Base-by-base conservation (phyloP, 192 early-diverging fungal species). In the Backusella psychrophila region DNA sequence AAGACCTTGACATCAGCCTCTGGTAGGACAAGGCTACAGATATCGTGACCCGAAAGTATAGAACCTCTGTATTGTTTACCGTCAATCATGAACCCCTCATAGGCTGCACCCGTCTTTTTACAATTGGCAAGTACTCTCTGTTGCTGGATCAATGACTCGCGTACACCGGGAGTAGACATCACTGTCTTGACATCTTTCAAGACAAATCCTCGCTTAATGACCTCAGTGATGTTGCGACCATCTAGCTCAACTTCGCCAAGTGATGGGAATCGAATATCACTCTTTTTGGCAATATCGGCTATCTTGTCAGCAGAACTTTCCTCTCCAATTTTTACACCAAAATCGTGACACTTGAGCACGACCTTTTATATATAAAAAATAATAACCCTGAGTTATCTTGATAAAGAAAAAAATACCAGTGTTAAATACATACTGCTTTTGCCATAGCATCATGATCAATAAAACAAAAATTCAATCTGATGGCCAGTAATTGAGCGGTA, bases 41-140 rank as follows among this genome's bases (percentile, higher is more conserved):
- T 92, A 78, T 96, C 94, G 0, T 93, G 80, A 4, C 94, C 94
- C 78, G 94, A 93, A 90, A 94, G 94, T 15, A 95, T 91, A 44
- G 93, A 72, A 23, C 93, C 93, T 4, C 75, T 69, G 11, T 71
- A 35, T 2, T 23, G 23, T 11, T 65, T 66, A 7, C 73, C 73
- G 33, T 71, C 66, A 74, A 44, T 63, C 56, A 56, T 33, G 41
- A 66, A 76, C 0, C 76, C 73, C 21, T 67, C 21, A 17, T 66
- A 42, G 9, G 15, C 42, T 1, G 29, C 38, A 38, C 73, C 73
- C 21, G 69, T 38, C 14, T 70, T 77, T 4, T 72, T 75, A n/a
- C 53, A 73, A 38, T 53, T 52, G 0, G 90, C 93, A 38, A 92
- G 72, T 0, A 26, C 46, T 0, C 91, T 85, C 73, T 93, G 88